Evolutionary conservation across 805 yeast genomes (phyloP), one percentile per base, ranked within the genome.

Genomic region (Wickerhamomyces tratensis): DNA sequence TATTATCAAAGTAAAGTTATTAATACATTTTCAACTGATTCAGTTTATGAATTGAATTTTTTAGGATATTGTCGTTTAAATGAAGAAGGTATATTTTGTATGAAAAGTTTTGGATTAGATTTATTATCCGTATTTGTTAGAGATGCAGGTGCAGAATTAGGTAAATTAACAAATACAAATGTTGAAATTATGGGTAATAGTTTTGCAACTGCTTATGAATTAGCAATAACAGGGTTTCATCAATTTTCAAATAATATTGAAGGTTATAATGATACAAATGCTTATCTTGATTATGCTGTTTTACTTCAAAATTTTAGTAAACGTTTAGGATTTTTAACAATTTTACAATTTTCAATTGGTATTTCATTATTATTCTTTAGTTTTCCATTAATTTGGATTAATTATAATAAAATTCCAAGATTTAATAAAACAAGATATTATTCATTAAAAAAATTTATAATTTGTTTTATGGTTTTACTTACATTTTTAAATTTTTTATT

Each of bases 81-180:
- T 33, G 44, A 38, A 12, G 48, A 38, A 25, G 39, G 30, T 37
- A 49, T 40, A 39, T 54, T 46, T 50, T 67, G 78, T 47, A 53
- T 62, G 47, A 52, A 49, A 9, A 63, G 68, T 40, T 53, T 58
- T 40, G 79, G 77, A 1, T 53, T 74, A 43, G 79, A 77, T 51
- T 49, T 75, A 13, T 56, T 71, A 8, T 61, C 74, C 7, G 69
- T 70, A 12, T 56, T 75, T 13, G 62, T 75, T 10, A 62, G 69
- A 43, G 82, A 77, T 54, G 64, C 77, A 11, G 78, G 76, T 5
- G 59, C 58, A 3, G 76, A 70, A 47, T 56, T 72, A 36, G 71
- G 68, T 9, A 53, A 54, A 26, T 54, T 68, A 26, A 65, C 77
- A 5, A 60, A 61, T 39, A 63, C 69, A 6, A 63, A 71, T 47